Base-by-base conservation (phyloP, 768 basidiomycete species). In the Tephrocybe sp. region DNA sequence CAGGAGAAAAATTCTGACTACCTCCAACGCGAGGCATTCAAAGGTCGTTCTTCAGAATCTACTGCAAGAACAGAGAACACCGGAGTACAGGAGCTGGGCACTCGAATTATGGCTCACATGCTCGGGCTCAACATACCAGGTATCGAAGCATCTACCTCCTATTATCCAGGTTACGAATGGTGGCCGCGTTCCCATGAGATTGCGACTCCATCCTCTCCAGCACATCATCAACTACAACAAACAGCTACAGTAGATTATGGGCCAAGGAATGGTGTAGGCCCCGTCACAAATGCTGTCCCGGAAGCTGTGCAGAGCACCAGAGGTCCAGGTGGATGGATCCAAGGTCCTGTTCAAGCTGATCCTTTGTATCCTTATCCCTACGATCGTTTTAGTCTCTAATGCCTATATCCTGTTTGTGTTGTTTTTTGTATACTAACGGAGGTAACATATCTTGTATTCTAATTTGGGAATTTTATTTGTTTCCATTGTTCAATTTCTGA, bases 21-120 rank as follows among this genome's bases (percentile, higher is more conserved):
- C 56, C 63, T 68, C 24, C 76, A 73, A 50, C 72, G 67, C 18
- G 76, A 75, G 48, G 63, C 59, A 1, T 74, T 72, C 51, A 64
- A 62, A 42, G 60, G 30, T 30, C 49, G 37, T 50, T 45, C 49
- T 53, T 42, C 55, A 42, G 41, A 55, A 58, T 46, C 63, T 54
- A 41, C 64, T 57, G 47, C 62, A 45, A 40, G 57, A 55, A 57
- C 58, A 51, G 61, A 59, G 41, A 63, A 65, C 52, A 67, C 66
- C 25, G 83, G 81, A 30, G 78, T 83, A 23, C 84, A 85, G 58
- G 83, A 83, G 53, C 68, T 85, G 48, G 78, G 77, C 53, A 79
- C 77, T 27, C 75, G 81, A 40, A 74, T 86, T 49, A 84, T 86
- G 83, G 84, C 84, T 12, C 81, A 84, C 57, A 86, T 86, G 83